Evolutionary conservation across 2,329 filamentous ascomycete genomes (phyloP).

Genomic region (Aspergillus persii): DNA sequence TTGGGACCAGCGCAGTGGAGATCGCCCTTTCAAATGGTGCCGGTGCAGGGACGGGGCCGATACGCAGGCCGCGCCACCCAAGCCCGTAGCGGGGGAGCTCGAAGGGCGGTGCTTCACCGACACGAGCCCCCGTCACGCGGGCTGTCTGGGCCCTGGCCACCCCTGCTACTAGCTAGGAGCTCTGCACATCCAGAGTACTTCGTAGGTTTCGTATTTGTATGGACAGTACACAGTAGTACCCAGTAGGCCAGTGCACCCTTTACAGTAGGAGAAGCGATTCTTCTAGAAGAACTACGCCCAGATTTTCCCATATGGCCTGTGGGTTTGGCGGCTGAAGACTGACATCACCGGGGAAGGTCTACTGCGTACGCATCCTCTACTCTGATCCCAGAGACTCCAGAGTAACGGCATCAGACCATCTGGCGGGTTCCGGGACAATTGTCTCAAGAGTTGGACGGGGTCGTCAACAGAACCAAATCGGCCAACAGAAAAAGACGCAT

Average conservation of each 20-base stretch:
- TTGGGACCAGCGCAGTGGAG: not conserved
- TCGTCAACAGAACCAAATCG: conserved; percentile 1
- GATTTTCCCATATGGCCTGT: not conserved
- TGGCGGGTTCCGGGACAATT: not conserved
- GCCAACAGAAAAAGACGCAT: conserved; percentile 14
- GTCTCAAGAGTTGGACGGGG: not conserved
- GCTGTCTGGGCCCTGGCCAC: too few species aligned
- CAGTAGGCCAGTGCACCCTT: not conserved
- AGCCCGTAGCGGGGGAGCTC: not conserved
- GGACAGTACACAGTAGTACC: too few species aligned
- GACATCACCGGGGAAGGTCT: not conserved
- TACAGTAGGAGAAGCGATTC: not conserved
- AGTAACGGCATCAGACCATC: not conserved
- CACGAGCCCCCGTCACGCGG: not conserved
- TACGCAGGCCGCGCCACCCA: not conserved
- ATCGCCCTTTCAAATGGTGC: not conserved
- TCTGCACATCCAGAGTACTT: too few species aligned
- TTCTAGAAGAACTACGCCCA: not conserved
- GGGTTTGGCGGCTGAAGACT: not conserved
- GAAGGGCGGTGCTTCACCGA: not conserved
- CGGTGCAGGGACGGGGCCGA: not conserved
- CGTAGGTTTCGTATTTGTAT: too few species aligned
- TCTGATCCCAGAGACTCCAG: too few species aligned
- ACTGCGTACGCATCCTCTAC: not conserved
- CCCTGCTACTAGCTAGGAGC: too few species aligned